Base-by-base conservation (phyloP, 1,284 basidiomycete genomes). In the Trichosporon sp. region DNA sequence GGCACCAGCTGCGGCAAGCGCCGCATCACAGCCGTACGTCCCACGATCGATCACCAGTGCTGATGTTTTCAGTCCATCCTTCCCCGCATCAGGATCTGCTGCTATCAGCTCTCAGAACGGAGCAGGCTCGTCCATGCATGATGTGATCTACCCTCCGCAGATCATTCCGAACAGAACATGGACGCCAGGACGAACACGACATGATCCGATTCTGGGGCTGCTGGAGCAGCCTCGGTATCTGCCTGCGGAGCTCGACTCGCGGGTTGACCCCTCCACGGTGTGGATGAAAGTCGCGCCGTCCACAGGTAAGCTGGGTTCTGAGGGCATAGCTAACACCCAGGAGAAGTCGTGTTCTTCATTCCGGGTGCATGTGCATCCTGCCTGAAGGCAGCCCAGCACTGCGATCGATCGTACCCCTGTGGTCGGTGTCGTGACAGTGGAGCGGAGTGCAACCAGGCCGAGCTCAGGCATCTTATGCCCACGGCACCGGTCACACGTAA, bases 381-480 rank as follows among this genome's bases (percentile, higher is more conserved):
- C 70, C 70, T 69, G 40, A 54, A 76, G 37, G 74, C 76, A 0
- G 71, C 72, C 7, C 71, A 75, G 56, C 71, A 75, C 46, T 82
- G 81, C 66, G 79, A 80, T 68, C 74, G 80, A 7, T 69, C 67
- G 1, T 72, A 67, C 61, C 81, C 81, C 2, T 83, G 81, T 65
- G 72, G 69, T 16, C 71, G 76, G 3, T 82, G 80, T 70, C 26
- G 37, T 4, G 51, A 66, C 4, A 56, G 72, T 65, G 72, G 71
- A 5, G 56, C 51, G 48, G 35, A 48, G 4, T 46, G 66, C 46
- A 65, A 48, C 43, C 65, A 59, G 31, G 59, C 59, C 16, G 59
- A 63, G 59, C 59, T 63, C 31, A 63, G 59, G 31, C 59, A 63
- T 63, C 59, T 63, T 32, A 63, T 63, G 59, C 59, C 59, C 7